Base-by-base conservation (phyloP, 371 early-diverging fungal genomes). In the Lichtheimia hyalospora region DNA sequence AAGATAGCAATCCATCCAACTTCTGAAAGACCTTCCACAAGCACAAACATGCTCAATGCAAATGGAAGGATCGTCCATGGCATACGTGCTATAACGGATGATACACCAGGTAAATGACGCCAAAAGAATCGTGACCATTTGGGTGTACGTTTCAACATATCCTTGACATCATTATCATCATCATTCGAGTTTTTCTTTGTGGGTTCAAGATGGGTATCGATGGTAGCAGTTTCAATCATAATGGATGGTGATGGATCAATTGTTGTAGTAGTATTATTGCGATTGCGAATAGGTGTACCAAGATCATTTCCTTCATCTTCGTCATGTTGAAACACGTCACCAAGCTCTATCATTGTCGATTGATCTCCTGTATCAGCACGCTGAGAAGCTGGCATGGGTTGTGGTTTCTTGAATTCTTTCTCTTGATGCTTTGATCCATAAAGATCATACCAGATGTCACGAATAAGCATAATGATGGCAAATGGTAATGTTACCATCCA, bases 11-110 rank as follows among this genome's bases (percentile, higher is more conserved):
- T 89, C 89, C 90, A 94, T 0, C 91, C 90, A 2, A 68, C 69
- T 40, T 76, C 55, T 0, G 84, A 69, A 21, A 91, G 79, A 1
- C 85, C 84, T 65, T 92, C 90, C 25, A 90, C 89, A 41, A 91
- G 74, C 25, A 90, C 82, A 71, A 94, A 92, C 94, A 94, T 94
- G 34, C 93, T 87, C 27, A 92, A 68, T 4, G 87, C 79, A 69
- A 92, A 94, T 0, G 92, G 91, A 3, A 89, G 67, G 34, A 94
- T 85, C 1, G 75, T 66, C 85, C 89, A 92, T 2, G 94, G 94
- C 73, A 92, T 81, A 5, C 93, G 82, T 41, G 64, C 40, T 10
- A 76, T 40, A 3, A 89, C 84, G 0, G 83, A 75, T 18, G 73
- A 50, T 1, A 88, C 64, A 0, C 80, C 79, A 0, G 88, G 89